phyloP scores from a whole-genome alignment of 768 basidiomycete species.

The Cystofilobasidium macerans region DNA sequence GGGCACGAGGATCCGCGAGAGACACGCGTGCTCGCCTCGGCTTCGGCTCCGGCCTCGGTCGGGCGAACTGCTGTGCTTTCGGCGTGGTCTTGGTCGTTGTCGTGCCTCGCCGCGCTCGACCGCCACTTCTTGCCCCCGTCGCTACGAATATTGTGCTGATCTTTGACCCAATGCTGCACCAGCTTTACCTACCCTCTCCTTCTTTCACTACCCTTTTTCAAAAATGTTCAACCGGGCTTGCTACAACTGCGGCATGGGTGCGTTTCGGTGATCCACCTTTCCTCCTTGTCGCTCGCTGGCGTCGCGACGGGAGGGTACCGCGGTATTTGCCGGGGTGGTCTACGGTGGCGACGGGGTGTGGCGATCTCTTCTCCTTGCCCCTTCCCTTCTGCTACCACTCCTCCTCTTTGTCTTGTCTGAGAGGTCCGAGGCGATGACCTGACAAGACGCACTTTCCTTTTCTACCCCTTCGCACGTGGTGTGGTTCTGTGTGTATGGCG shows the following conservation, averaged over 20 bases:
- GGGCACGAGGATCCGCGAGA: too few relatives aligned
- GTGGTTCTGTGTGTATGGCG: conserved; percentile 2
- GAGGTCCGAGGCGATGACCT: conserved; percentile 8
- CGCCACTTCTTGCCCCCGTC: too few relatives aligned
- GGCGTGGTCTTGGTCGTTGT: too few relatives aligned
- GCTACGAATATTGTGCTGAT: too few relatives aligned
- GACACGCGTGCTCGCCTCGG: too few relatives aligned
- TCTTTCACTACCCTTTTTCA: neutral
- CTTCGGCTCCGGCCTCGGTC: too few relatives aligned
- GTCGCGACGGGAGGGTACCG: neutral
- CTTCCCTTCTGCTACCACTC: neutral
- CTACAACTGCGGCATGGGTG: conserved; percentile 5
- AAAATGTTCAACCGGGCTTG: neutral
- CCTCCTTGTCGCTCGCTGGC: neutral
- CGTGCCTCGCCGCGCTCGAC: too few relatives aligned
- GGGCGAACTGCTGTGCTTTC: too few relatives aligned
- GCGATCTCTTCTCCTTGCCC: neutral
- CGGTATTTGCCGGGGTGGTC: neutral
- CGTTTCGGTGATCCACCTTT: neutral
- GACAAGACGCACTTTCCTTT: neutral
- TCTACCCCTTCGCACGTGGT: neutral
- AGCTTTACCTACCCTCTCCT: neutral
- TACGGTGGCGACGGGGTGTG: conserved; percentile 2
- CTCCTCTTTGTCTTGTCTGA: neutral
- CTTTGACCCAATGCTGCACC: too few relatives aligned